phyloP scores from a whole-genome alignment of 164 flowering plant species.

The Paratinospora sagittata region DNA sequence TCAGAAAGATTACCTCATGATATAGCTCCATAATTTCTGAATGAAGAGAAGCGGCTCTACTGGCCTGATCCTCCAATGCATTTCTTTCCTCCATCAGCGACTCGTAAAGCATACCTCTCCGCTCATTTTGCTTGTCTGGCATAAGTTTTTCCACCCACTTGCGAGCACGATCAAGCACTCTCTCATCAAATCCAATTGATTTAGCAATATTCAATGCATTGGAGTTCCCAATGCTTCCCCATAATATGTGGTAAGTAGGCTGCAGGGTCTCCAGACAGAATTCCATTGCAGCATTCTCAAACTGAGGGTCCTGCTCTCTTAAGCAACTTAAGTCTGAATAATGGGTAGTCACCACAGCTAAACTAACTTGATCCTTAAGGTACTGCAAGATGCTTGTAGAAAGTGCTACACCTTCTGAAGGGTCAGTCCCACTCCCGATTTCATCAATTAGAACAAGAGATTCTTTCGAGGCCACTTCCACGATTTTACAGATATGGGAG shows the following conservation, averaged over 20 bases:
- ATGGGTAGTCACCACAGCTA: slow-evolving; percentile 90
- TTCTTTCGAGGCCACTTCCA: slow-evolving; percentile 63
- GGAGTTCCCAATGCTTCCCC: slow-evolving; percentile 87
- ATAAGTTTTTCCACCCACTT: slow-evolving; percentile 62
- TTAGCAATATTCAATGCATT: slow-evolving; percentile 82
- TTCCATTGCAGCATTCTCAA: slow-evolving; percentile 95
- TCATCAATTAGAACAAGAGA: slow-evolving; percentile 93
- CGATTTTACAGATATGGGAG: slow-evolving; percentile 59
- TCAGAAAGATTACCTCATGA: slow-evolving; percentile 49
- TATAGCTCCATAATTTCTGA: slow-evolving; percentile 56
- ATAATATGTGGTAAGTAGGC: slow-evolving; percentile 74
- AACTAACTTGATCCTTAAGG: slow-evolving; percentile 54
- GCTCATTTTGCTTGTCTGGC: slow-evolving; percentile 38
- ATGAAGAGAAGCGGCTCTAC: slow-evolving; percentile 53
- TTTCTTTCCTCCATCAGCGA: slow-evolving; percentile 68
- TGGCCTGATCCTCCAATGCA: slow-evolving; percentile 53
- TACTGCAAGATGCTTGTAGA: slow-evolving; percentile 76
- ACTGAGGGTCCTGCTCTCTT: slow-evolving; percentile 56
- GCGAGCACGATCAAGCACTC: slow-evolving; percentile 58
- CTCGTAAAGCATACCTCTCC: slow-evolving; percentile 59
- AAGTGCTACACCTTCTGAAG: slow-evolving; percentile 95
- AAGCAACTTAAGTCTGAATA: slow-evolving; percentile 76
- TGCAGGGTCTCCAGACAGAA: slow-evolving; percentile 67
- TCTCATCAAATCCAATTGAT: slow-evolving; percentile 62
- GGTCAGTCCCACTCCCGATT: slow-evolving; percentile 94